Evolutionary conservation across 2,329 filamentous ascomycete genomes (phyloP), one percentile per base, ranked within the genome.

Genomic region (Hypoxylon sp.): DNA sequence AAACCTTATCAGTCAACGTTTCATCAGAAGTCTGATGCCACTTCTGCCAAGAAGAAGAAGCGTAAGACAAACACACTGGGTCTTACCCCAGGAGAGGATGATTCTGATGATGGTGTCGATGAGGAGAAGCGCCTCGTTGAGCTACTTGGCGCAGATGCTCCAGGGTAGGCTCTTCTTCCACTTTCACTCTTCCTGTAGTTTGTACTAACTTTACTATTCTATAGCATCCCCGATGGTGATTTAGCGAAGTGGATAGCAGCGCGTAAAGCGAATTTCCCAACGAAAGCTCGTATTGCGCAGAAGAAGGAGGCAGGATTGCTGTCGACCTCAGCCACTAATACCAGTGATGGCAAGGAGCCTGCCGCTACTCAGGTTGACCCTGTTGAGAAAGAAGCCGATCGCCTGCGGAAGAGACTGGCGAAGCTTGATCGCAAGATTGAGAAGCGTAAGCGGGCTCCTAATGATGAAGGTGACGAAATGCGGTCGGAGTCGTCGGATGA

Each of bases 171-270:
- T 50, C 6, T 33, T n/a, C 17, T 33, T 19, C 19, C 24, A 14
- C 39, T 19, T n/a, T 35, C 62, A 44, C 51, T 14, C 10, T 9
- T 24, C 47, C 1, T 11, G 47, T 4, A 22, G 57, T 22, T 31
- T 59, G 50, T 42, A 37, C 46, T 72, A 51, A 74, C 58, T 33
- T 31, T 17, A 14, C 26, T 50, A 8, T 29, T 69, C 46, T 19
- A 26, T 60, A 89, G 86, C 63, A 83, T 87, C 14, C 87, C 88
- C 9, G 66, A 71, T 31, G 69, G 66, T 65, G 94, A 98, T 76
- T 85, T 98, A 61, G 87, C 89, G 24, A 88, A 89, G 5, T 98
- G 94, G 89, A 88, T 97, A 70, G 89, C 89, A 54, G 94, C 97
- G 79, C 89, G 95, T 66, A 91, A 87, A 77, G 91, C 89, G 71